Evolutionary conservation across 768 basidiomycete genomes (phyloP), one percentile per base, ranked within the genome.

Genomic region (Calocybe gangraenosa): DNA sequence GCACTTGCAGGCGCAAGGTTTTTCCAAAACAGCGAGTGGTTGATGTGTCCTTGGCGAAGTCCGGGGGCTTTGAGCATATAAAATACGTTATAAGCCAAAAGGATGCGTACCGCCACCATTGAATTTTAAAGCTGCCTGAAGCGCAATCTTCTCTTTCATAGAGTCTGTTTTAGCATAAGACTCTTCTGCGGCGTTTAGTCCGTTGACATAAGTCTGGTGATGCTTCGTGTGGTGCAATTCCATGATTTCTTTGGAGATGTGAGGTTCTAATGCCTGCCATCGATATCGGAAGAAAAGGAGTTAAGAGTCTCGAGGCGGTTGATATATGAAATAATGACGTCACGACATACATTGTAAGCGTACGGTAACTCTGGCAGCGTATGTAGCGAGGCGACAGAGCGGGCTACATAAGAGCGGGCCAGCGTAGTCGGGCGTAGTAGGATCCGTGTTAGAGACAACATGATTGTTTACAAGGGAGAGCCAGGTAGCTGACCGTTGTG

Each of bases 11-110:
- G 96, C 0, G 92, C 87, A 52, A 99, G 79, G 68, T 95, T 98
- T 67, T 85, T 90, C 96, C 96, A 99, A 76, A 99, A 99, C 25
- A 98, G 73, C 10, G 92, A 81, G 66, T 95, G 93, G 67, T 96
- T 96, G 63, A 94, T 91, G 60, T 94, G 92, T 2, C 91, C 89
- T 87, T n/a, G n/a, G 14, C 14, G 14, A 46, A 11, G 3, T n/a
- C n/a, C n/a, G n/a, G n/a, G n/a, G n/a, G n/a, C n/a, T n/a, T n/a
- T n/a, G n/a, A n/a, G n/a, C n/a, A 2, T 11, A 28, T 6, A 28
- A 8, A 18, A 22, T 37, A 17, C 25, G 43, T n/a, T 13, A n/a
- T n/a, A n/a, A n/a, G n/a, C n/a, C n/a, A n/a, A 30, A 30, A 0
- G 11, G 13, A 21, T 36, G 55, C 73, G 14, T 41, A 80, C 92